Percentiles rank a stretch among this genome's conserved stretches.
Evolutionary conservation across 2,329 filamentous ascomycete species (phyloP).

Genomic region (Stemphylium lycopersici): DNA sequence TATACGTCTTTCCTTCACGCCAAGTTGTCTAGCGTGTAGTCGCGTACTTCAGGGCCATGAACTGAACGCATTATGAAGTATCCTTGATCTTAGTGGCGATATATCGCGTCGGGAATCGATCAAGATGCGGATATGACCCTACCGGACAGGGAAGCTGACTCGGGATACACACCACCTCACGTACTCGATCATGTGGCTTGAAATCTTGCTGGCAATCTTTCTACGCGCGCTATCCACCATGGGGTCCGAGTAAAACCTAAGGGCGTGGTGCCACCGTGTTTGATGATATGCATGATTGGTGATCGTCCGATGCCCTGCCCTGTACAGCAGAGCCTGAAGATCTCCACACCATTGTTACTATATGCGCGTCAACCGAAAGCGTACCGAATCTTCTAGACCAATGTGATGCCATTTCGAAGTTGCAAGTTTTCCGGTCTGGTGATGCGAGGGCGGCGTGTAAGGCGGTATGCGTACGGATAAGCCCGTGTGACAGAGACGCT

Average conservation of each 20-base stretch:
- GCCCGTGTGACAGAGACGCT: not conserved
- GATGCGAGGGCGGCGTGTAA: not conserved
- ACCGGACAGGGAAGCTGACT: constrained; percentile 8
- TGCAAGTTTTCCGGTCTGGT: not conserved
- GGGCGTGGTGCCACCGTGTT: not conserved
- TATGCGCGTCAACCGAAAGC: constrained; percentile 6
- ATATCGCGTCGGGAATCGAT: constrained; percentile 4
- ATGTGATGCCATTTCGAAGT: not conserved
- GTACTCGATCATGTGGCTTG: constrained; percentile 1
- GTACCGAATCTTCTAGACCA: not conserved
- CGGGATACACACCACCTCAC: constrained; percentile 6
- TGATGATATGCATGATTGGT: not conserved
- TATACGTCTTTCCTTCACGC: not conserved
- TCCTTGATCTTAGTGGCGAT: not conserved
- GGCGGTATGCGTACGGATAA: not conserved
- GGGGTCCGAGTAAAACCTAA: not conserved
- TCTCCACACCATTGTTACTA: not conserved
- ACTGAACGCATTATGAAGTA: not conserved
- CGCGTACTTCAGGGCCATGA: constrained; percentile 2
- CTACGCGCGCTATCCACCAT: not conserved
- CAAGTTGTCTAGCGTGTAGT: constrained; percentile 13
- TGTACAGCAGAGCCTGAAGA: not conserved
- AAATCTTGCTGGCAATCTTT: not conserved
- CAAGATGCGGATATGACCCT: constrained; percentile 5
- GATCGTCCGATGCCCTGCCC: not conserved